Evolutionary conservation across 176 grass and related monocot genomes (phyloP).

Genomic region (Rhynchospora pubera): DNA sequence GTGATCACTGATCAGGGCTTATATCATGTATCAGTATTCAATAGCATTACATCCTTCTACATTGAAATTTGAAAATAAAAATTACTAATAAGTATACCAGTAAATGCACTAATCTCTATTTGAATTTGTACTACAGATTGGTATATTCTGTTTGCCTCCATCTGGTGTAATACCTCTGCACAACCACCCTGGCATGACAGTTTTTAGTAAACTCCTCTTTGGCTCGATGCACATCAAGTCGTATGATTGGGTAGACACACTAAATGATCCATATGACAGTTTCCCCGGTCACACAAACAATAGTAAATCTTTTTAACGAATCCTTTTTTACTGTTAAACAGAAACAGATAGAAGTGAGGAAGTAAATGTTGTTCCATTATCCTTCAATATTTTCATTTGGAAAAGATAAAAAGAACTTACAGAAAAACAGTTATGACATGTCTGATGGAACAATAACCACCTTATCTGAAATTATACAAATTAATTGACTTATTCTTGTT

Average conservation of each 20-base stretch:
- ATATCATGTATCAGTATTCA: neutral
- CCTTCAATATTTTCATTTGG: neutral
- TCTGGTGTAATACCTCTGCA: slow-evolving; percentile 59
- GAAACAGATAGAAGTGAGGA: neutral
- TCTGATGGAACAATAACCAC: neutral
- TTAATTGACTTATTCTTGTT: neutral
- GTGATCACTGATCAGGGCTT: neutral
- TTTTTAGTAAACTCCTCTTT: slow-evolving; percentile 68
- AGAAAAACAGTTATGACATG: neutral
- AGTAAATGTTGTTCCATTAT: no score
- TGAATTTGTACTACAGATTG: slow-evolving; percentile 34
- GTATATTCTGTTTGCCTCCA: slow-evolving; percentile 55
- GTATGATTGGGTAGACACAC: slow-evolving; percentile 50
- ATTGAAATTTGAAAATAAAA: neutral
- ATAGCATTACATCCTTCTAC: neutral
- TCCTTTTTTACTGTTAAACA: neutral
- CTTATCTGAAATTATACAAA: neutral
- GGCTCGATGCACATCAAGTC: slow-evolving; percentile 60
- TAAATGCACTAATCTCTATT: neutral
- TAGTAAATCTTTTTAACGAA: neutral
- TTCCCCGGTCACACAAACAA: neutral
- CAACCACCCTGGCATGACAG: slow-evolving; percentile 74
- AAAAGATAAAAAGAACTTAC: neutral
- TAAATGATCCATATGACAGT: slow-evolving; percentile 13
- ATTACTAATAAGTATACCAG: neutral